Evolutionary conservation across 148 eudicot genomes (phyloP).

Genomic region (Cornus controversa): DNA sequence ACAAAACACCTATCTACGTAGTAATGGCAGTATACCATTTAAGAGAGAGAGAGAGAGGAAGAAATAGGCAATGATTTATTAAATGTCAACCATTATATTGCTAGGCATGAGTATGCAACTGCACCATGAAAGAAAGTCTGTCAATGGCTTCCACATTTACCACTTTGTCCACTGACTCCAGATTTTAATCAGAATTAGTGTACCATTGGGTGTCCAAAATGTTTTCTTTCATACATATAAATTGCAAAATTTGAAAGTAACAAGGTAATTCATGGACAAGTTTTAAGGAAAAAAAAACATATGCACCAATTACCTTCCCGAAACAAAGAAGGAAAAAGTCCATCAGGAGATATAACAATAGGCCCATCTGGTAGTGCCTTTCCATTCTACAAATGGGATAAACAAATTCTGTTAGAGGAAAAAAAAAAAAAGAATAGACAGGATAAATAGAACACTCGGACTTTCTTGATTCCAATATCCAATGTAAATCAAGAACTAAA

Average conservation of each 20-base stretch:
- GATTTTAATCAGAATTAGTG: too few relatives aligned
- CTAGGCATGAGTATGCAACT: not conserved
- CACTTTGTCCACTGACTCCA: not conserved
- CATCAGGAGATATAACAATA: constrained; percentile 92
- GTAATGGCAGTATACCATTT: not conserved
- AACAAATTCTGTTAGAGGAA: constrained; percentile 10
- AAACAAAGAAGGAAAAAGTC: constrained; percentile 91
- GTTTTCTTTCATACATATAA: too few relatives aligned
- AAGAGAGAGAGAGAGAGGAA: not conserved
- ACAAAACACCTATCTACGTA: not conserved
- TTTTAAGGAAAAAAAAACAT: not conserved
- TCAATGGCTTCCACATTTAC: not conserved
- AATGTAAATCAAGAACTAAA: not conserved
- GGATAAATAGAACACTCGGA: not conserved
- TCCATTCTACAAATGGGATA: constrained; percentile 61
- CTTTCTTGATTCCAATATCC: not conserved
- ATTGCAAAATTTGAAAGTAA: not conserved
- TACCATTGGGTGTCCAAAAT: too few relatives aligned
- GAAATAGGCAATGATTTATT: not conserved
- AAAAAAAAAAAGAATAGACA: not conserved
- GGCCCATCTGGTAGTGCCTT: constrained; percentile 95
- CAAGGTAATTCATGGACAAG: not conserved
- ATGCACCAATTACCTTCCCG: constrained; percentile 67
- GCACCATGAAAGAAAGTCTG: not conserved
- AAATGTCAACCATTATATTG: not conserved